Evolutionary conservation across 139 green algal genomes (phyloP).

Genomic region (Ettlia oleoabundans): DNA sequence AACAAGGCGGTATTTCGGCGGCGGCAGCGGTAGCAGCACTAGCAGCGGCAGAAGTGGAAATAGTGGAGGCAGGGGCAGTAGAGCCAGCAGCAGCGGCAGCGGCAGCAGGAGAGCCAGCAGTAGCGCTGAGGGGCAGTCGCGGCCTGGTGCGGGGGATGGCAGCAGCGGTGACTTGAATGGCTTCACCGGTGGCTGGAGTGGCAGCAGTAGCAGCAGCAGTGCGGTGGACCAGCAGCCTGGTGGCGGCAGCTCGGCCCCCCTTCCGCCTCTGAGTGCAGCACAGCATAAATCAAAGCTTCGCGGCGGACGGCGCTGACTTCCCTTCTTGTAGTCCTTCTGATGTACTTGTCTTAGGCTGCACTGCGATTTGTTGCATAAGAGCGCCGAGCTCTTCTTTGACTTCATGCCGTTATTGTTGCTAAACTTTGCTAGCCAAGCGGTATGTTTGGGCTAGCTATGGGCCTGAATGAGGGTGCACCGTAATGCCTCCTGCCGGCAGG

Average conservation of each 20-base stretch:
- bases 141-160: too few relatives aligned
- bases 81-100: neutral
- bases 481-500: too few relatives aligned
- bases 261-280: neutral
- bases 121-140: too few relatives aligned
- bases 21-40: neutral
- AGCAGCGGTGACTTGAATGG: too few relatives aligned
- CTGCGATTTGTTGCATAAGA: too few relatives aligned
- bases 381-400: too few relatives aligned
- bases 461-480: too few relatives aligned
- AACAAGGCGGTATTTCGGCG: neutral
- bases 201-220: neutral
- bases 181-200: neutral
- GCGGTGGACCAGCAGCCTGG: neutral
- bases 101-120: neutral
- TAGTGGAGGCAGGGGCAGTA: neutral
- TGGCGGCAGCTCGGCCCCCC: neutral
- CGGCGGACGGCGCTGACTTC: conserved; percentile 6
- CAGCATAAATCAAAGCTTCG: neutral
- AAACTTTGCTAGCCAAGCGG: too few relatives aligned
- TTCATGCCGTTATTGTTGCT: too few relatives aligned
- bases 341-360: too few relatives aligned
- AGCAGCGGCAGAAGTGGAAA: neutral
- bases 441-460: too few relatives aligned
- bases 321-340: too few relatives aligned